Base-by-base conservation (phyloP, 2,329 filamentous ascomycete species). In the Colletotrichum kahawae region DNA sequence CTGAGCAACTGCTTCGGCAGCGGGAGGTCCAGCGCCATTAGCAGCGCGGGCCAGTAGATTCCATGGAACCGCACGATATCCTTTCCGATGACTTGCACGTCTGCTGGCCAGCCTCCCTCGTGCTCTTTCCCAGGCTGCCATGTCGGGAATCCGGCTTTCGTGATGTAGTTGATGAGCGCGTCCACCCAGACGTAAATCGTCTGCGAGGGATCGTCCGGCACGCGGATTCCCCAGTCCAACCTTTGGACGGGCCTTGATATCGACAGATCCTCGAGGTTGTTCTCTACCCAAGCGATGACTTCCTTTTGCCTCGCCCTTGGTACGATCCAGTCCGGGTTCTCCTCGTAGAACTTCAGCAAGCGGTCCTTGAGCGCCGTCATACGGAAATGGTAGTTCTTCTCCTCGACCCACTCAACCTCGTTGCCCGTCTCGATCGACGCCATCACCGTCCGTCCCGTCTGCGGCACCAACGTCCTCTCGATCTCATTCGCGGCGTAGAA, bases 131-230 rank as follows among this genome's bases (percentile, higher is more conserved):
- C 92, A 0, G 94, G 93, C 1, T 92, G 85, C 92, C 93, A 95
- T 38, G 85, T 84, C 1, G 95, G 95, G 81, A 97, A 98, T 16
- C 96, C 95, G 2, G 95, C 91, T 77, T 93, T 95, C 18, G 96
- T 98, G 67, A 97, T 86, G 82, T 99, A 99, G 84, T 98, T 99
- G 80, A 98, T 90, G 34, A 99, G 90, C 2, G 97, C 97, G 84
- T 99, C 97, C 0, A 99, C 90, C 97, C 97, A 99, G 36, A 99
- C 97, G 81, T 99, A 99, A 73, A 99, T 96, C 4, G 96, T 98
- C 84, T 98, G 97, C 21, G 88, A 91, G 0, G 90, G 87, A 80
- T 99, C 97, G 68, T 93, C 93, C 0, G 97, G 97, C 31, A 98
- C 97, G 8, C 89, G 92, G 71, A 99, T 94, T 5, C 97, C 97